Evolutionary conservation across 2,329 filamentous ascomycete species (phyloP), one percentile per base, ranked within the genome.

Genomic region (Aspergillus sp.): DNA sequence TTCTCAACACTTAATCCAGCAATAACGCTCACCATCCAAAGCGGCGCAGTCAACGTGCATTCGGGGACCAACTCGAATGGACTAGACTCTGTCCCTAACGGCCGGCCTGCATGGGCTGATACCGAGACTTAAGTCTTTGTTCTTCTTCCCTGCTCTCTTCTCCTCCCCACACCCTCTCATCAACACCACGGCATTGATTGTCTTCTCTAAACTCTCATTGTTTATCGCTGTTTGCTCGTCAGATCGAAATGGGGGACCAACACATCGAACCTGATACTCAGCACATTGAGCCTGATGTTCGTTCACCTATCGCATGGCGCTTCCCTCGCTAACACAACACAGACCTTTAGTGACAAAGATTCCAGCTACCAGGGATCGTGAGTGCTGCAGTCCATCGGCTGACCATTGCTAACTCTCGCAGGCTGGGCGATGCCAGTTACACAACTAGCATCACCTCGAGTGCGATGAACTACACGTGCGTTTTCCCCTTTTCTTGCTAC

Each of bases 361-460:
- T 72, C 69, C 15, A 58, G 63, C 45, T 71, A 67, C 47, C 42
- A 58, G 45, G 63, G 64, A 24, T 68, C 68, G 70, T 71, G 59
- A 61, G 70, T 66, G 34, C 45, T 19, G 22, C 33, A 11, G 12
- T 8, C 27, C 34, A 37, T 30, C 22, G 27, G 11, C 12, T n/a
- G 27, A 44, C 42, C n/a, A 4, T 44, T 24, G 41, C 48, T 52
- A 46, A 46, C 46, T 30, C 51, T 63, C 20, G 11, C 42, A 69
- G 66, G 9, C 59, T 67, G 30, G 64, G 63, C 55, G 63, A 69
- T 12, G 66, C 61, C 42, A 70, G 64, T 59, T 70, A 68, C 60
- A 71, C 70, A 19, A 66, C 63, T 11, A 71, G 69, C 44, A 62
- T 72, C 57, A 70, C 70, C 1, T 72, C 70, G 1, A 70, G 63